Evolutionary conservation across 352 stramenopile genomes (phyloP).

Genomic region (Phytophthora syringae): DNA sequence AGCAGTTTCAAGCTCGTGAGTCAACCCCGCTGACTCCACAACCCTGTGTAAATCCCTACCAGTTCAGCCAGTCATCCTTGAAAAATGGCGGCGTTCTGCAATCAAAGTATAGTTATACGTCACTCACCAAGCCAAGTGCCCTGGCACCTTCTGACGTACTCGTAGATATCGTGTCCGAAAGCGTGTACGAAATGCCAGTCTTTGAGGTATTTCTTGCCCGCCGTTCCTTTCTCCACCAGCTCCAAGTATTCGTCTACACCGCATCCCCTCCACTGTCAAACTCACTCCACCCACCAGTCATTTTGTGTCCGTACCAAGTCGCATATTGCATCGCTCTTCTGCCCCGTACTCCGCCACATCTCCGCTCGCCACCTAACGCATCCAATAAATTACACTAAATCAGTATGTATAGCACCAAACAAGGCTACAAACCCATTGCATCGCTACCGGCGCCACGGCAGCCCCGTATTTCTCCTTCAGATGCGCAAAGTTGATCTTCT

Average conservation of each 20-base stretch:
- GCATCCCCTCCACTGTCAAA: constrained; percentile 1
- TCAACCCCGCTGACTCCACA: neutral
- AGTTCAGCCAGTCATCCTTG: constrained; percentile 93
- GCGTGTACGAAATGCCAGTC: constrained; percentile 87
- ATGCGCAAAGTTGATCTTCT: constrained; percentile 49
- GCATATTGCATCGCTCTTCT: constrained; percentile 64
- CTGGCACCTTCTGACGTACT: constrained; percentile 40
- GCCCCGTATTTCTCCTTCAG: constrained; percentile 56
- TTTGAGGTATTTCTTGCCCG: constrained; percentile 81
- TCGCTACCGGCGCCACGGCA: constrained; percentile 55
- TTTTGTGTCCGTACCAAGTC: constrained; percentile 48
- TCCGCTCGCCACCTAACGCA: constrained; percentile 63
- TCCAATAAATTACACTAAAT: constrained; percentile 1
- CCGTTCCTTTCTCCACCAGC: constrained; percentile 47
- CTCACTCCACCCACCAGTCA: neutral
- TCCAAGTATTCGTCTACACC: constrained; percentile 68
- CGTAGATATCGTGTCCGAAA: constrained; percentile 64
- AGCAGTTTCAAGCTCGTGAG: neutral
- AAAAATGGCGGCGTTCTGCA: constrained; percentile 89
- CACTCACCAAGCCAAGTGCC: neutral
- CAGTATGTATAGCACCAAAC: neutral
- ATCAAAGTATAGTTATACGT: constrained; percentile 4
- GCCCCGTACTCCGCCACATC: constrained; percentile 64
- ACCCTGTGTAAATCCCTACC: constrained; percentile 39
- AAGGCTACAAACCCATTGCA: neutral